Conservation (phyloP, 148 eudicot species). For the Camellia lanceoleosa region DNA sequence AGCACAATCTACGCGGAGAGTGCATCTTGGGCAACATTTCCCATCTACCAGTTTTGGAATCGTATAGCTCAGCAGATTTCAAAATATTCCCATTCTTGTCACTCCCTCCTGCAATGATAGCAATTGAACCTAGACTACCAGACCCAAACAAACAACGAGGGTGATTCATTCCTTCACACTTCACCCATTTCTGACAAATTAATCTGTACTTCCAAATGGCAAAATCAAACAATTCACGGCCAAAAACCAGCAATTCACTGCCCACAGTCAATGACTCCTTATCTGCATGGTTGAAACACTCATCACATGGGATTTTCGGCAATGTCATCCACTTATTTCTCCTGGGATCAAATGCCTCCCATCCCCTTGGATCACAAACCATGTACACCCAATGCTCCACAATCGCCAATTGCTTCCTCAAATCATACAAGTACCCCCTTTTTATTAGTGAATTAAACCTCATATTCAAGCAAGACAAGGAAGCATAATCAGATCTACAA, state of each 20-base stretch:
- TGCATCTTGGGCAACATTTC: constrained; percentile 37
- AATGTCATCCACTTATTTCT: constrained; percentile 33
- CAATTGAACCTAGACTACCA: constrained; percentile 31
- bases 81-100: constrained; percentile 34
- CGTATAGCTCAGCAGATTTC: constrained; percentile 33
- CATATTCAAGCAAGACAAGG: constrained; percentile 27
- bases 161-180: constrained; percentile 29
- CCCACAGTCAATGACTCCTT: constrained; percentile 37
- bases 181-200: constrained; percentile 22
- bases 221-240: constrained; percentile 33
- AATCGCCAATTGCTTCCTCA: constrained; percentile 26
- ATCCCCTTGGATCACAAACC: constrained; percentile 38
- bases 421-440: constrained; percentile 31
- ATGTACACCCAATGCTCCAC: constrained; percentile 40
- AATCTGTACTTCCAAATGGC: constrained; percentile 36
- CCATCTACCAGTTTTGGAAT: constrained; percentile 32
- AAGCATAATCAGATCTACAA: constrained; percentile 33
- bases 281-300: constrained; percentile 37
- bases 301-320: constrained; percentile 37
- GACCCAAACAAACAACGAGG: constrained; percentile 38
- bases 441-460: constrained; percentile 28
- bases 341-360: constrained; percentile 37
- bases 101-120: constrained; percentile 38
- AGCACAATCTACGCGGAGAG: constrained; percentile 32
- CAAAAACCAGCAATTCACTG: constrained; percentile 35